Evolutionary conservation across 2,329 filamentous ascomycete genomes (phyloP), one percentile per base, ranked within the genome.

Genomic region (Colletotrichum chlorophyti): DNA sequence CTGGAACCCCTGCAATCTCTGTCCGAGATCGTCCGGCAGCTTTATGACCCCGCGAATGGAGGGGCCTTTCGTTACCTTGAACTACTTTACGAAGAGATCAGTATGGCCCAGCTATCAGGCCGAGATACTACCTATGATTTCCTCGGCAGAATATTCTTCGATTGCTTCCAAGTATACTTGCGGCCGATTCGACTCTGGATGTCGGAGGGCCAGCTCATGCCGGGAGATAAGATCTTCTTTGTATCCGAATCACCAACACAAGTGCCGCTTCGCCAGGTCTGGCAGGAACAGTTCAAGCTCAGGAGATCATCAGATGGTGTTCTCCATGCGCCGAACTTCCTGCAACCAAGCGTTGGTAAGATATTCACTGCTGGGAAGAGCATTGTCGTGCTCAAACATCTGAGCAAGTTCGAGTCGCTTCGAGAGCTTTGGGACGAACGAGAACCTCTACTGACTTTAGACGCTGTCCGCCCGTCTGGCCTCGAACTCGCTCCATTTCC

Each of bases 321-420:
- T 2, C 71, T 93, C 1, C 86, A 89, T 65, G 87, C 89, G 0
- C 93, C 94, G 0, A 81, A 76, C 3, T 97, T 97, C 63, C 79
- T 97, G 5, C 84, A 87, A 34, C 82, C 88, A 3, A 84, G 88
- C 2, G 86, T 85, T 0, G 76, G 79, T 21, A 90, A 87, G 61
- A 91, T 97, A 32, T 94, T 97, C 66, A 92, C 88, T 1, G 88
- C 91, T 2, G 94, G 94, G 0, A 97, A 97, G 73, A 96, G 90
- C 65, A 88, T 95, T 53, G 85, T 95, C 1, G 89, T 97, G 40
- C 76, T 97, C n/a, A 88, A 88, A 60, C 84, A 89, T 43, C 78
- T 97, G 10, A 85, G 87, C 35, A 79, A 82, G 53, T 79, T 83
- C 59, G 70, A 77, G 45, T 65, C 73, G 45, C 43, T 68, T 65